These are phyloP conservation scores for Aphanomyces astaci DNA, from an alignment of 352 stramenopile genomes.

Conservation along the genomic window DNA sequence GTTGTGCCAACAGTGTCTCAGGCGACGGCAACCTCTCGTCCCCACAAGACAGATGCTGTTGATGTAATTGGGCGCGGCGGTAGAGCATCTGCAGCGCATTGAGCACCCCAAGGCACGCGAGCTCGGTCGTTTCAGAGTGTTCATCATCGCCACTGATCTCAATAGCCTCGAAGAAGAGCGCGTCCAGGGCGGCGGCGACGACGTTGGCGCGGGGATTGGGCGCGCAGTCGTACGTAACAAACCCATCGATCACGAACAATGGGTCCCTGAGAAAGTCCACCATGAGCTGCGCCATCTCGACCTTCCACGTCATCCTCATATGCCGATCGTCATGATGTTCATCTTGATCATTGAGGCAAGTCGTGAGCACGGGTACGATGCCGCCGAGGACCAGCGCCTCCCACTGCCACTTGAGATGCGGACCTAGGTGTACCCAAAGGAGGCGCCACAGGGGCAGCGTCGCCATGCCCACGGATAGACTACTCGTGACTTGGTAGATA, in stretches of 20 bases:
- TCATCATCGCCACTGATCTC: neutral
- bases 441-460: constrained; percentile 42
- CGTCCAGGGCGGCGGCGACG: constrained; percentile 83
- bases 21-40: no score
- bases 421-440: constrained; percentile 67
- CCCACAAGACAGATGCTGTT: neutral
- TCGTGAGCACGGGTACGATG: constrained; percentile 58
- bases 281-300: constrained; percentile 86
- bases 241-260: constrained; percentile 93
- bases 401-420: constrained; percentile 69
- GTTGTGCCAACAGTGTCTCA: constrained; percentile 46
- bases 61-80: constrained; percentile 33
- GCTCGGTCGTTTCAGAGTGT: constrained; percentile 35
- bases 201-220: constrained; percentile 96
- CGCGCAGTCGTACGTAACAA: constrained; percentile 99
- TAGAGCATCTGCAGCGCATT: constrained; percentile 73
- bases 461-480: constrained; percentile 13
- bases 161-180: neutral
- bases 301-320: no score
- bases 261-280: constrained; percentile 95
- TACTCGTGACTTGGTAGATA: no score
- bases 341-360: no score
- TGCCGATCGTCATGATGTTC: no score
- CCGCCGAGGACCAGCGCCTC: constrained; percentile 66
- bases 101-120: constrained; percentile 57